phyloP scores from a whole-genome alignment of 108 stramenopile genomes.

The Nitzschia sp. region DNA sequence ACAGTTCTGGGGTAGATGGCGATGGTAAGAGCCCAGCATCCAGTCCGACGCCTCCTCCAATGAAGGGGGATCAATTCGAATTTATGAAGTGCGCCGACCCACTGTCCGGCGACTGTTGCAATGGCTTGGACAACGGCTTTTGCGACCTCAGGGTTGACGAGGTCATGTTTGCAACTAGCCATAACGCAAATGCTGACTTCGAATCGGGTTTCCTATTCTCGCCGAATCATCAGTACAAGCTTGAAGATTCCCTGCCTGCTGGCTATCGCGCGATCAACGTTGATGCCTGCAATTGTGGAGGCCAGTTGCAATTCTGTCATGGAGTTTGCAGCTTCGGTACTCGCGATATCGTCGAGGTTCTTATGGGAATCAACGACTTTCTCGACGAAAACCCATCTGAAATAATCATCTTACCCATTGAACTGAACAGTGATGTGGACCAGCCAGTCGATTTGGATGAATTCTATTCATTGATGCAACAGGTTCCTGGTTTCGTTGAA shows the following conservation, averaged over 20 bases:
- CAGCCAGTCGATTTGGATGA: constrained; percentile 37
- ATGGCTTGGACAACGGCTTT: constrained; percentile 55
- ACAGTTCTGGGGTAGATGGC: background rate
- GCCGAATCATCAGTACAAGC: constrained; percentile 55
- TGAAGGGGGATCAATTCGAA: constrained; percentile 2
- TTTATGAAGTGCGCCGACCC: constrained; percentile 29
- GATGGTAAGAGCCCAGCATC: background rate
- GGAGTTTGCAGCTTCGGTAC: constrained; percentile 55
- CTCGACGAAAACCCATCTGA: constrained; percentile 59
- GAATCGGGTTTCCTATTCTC: constrained; percentile 48
- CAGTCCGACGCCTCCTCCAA: constrained; percentile 21
- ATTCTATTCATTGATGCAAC: constrained; percentile 24
- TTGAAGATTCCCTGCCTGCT: constrained; percentile 65
- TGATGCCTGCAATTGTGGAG: constrained; percentile 69
- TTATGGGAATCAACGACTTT: constrained; percentile 50
- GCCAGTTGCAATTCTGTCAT: constrained; percentile 58
- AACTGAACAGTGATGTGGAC: constrained; percentile 45
- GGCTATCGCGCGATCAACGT: constrained; percentile 74
- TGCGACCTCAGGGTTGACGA: constrained; percentile 65
- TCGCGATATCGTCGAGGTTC: constrained; percentile 48
- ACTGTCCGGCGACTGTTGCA: constrained; percentile 47
- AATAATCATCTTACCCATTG: constrained; percentile 57
- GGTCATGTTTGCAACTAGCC: constrained; percentile 59
- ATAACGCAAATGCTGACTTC: constrained; percentile 64
- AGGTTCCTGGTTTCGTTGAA: constrained; percentile 35